Base-by-base conservation (phyloP, 495 filamentous ascomycete genomes). In the Penicillium macrosclerotiorum region DNA sequence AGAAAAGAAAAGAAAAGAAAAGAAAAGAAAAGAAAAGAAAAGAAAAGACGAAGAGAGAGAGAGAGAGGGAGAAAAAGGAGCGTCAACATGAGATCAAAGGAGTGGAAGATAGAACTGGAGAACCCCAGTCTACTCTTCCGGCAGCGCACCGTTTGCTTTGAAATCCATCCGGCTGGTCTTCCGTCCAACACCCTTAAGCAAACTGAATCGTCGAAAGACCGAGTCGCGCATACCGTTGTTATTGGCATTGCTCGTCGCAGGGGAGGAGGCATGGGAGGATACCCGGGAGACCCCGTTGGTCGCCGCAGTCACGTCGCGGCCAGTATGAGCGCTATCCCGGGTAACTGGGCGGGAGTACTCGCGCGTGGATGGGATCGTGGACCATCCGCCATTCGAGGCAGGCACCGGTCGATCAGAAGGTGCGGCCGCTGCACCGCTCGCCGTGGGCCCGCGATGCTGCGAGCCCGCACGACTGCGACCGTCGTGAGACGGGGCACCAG, bases 111-210 rank as follows among this genome's bases (percentile, higher is more conserved):
- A 45, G 37, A 23, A 49, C 42, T 24, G 42, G 18, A 52, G 26
- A 46, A 26, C n/a, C n/a, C n/a, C 32, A 47, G 24, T 41, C 57
- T 47, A 72, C 61, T 74, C 67, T 53, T 72, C 69, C 20, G 45
- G 62, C 16, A 74, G 59, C 20, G 55, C 37, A 22, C 57, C 67
- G 31, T 57, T 51, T 11, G 57, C 37, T 34, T 69, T 59, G 33
- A 75, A 72, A 54, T 75, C 70, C 46, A 67, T 57, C 20, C 69
- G 72, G 49, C 72, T 75, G 43, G 36, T 54, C 57, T 75, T 75
- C 33, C 67, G 65, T 16, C 69, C 64, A 38, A 75, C 65, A 9
- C 69, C 71, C 47, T 69, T 73, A 43, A 74, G 59, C 16, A 73
- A 50, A 49, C 72, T 75, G 53, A 74, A 70, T 48, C 72, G 59